Evolutionary conservation across 2,329 filamentous ascomycete genomes (phyloP).

Genomic region (Fusarium sp.): DNA sequence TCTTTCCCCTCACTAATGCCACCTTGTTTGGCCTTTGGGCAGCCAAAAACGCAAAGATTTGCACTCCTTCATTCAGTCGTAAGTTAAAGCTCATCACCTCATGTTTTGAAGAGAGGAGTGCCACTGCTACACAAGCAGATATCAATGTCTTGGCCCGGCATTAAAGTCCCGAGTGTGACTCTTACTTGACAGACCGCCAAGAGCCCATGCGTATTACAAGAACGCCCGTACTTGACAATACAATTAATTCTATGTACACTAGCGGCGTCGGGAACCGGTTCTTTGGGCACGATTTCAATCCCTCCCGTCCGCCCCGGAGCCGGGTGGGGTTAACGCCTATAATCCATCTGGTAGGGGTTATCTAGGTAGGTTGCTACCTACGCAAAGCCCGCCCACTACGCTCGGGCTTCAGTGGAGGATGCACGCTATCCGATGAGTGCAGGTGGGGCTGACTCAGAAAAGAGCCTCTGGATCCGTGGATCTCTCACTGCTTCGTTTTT

Average conservation of each 20-base stretch:
- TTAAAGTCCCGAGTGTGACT: conserved; percentile 35
- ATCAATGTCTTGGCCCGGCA: conserved; percentile 35
- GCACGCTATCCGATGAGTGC: conserved; percentile 13
- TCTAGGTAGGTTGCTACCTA: neutral
- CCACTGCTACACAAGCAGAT: conserved; percentile 1
- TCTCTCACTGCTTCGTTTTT: conserved; percentile 2
- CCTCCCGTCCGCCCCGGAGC: conserved; percentile 25
- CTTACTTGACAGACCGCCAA: conserved; percentile 25
- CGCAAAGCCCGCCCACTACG: neutral
- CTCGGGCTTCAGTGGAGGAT: conserved; percentile 27
- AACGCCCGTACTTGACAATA: neutral
- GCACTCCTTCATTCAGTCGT: conserved; percentile 2
- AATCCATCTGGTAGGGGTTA: conserved; percentile 1
- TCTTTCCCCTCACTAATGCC: conserved; percentile 45
- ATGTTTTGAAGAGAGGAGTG: neutral
- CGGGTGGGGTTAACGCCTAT: conserved; percentile 3
- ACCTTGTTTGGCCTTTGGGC: conserved; percentile 46
- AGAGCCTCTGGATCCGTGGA: conserved; percentile 34
- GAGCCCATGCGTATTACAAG: conserved; percentile 1
- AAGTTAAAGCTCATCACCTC: conserved; percentile 12
- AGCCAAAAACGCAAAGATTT: conserved; percentile 26
- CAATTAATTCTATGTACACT: neutral
- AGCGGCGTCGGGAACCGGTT: conserved; percentile 24
- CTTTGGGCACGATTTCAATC: conserved; percentile 24
- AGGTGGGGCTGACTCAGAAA: conserved; percentile 34